Evolutionary conservation across 805 yeast species (phyloP), one percentile per base, ranked within the genome.

Genomic region (Maudiozyma pseudohumilis): DNA sequence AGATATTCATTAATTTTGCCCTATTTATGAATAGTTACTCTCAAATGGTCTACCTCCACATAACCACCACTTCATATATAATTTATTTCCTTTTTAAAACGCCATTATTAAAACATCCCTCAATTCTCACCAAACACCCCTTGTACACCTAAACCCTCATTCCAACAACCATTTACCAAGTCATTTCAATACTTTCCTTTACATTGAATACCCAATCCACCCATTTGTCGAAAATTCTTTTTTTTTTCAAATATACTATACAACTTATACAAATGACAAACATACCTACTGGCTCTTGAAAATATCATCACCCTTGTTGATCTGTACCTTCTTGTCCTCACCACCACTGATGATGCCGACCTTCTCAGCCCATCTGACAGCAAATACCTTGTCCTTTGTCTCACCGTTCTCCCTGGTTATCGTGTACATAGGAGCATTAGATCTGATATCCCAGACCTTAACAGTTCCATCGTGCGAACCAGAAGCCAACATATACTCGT

Each of bases 391-490:
- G 34, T 71, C 66, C 37, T 71, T 68, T 13, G 63, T 65, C 26
- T 68, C 63, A 45, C 64, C 66, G 13, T 72, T 68, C 52, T 85
- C 81, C 59, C 97, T 75, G 12, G 81, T 73, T 34, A 92, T 75
- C 6, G 94, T 83, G 59, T 82, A 86, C 65, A 92, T 66, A 10
- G 92, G 71, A 50, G 77, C 74, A 45, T 78, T 81, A 4, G 96
- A 81, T 54, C 98, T 77, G 8, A 89, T 73, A 60, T 89, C 98
- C 98, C 98, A 92, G 16, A 92, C 81, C 53, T 87, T 79, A 31
- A 81, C 89, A 1, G 95, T 84, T 19, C 97, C 96, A 60, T 92
- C 98, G 57, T 88, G 96, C n/a, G 96, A 85, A 10, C 81, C 95
- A 4, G 95, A 84, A 16, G 84, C 75, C 50, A 92, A 71, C 78